Base-by-base conservation (phyloP, 2,329 filamentous ascomycete species). In the Fonsecaea pedrosoi region DNA sequence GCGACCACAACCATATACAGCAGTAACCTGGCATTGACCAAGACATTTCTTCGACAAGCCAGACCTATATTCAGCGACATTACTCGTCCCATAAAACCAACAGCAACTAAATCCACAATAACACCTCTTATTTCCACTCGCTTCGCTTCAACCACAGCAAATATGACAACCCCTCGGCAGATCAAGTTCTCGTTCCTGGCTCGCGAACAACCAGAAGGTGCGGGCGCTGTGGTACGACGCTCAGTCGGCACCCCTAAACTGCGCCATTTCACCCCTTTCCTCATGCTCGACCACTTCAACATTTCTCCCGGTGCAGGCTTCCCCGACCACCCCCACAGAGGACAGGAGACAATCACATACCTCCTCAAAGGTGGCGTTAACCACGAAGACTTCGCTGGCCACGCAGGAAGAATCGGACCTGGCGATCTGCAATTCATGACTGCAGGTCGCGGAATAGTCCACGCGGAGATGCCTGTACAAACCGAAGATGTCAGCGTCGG, bases 351-450 rank as follows among this genome's bases (percentile, higher is more conserved):
- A 15, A 95, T 97, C 76, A 97, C 93, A 0, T 97, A 97, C 77
- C 84, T 98, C 35, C 84, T 98, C n/a, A 81, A 86, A 13, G 94
- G 94, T 71, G 92, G 87, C 3, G 88, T 96, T 66, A 92, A 97
- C 80, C 93, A 97, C 76, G 93, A 97, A 81, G 93, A 97, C 78
- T 97, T 97, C 73, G 89, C 92, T 1, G 93, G 93, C 12, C 89
- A 95, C 81, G 85, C 85, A 58, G 95, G 94, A 65, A 95, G 91
- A 3, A 92, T 98, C 72, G 85, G 90, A 68, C 81, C 90, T 0
- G 94, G 94, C n/a, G 94, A 97, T 77, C 81, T 98, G 56, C 94
- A 98, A 77, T 98, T 98, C 84, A 98, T 98, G 95, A 97, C 94
- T 0, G 94, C 94, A 0, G 94, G 94, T 3, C 84, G 86, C 21